Base-by-base conservation (phyloP, 2,329 filamentous ascomycete species). In the Geosmithia putterillii region DNA sequence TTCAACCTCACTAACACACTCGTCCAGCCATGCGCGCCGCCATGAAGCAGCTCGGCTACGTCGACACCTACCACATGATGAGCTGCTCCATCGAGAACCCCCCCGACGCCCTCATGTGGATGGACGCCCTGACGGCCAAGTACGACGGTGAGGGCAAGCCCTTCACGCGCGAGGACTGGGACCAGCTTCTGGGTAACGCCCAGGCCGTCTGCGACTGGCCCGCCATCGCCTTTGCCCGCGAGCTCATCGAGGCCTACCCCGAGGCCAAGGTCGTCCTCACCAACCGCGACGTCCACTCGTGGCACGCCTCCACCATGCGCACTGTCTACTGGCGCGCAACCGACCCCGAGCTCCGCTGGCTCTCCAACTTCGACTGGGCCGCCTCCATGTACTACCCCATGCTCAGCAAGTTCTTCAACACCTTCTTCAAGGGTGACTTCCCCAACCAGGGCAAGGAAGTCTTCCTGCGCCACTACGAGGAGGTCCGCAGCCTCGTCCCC, bases 41-140 rank as follows among this genome's bases (percentile, higher is more conserved):
- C 18, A 71, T 85, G 57, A 72, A 79, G 54, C 67, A 76, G 51
- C 69, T 85, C 36, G 81, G 81, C 48, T 83, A 79, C 57, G 65
- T 73, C 52, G 76, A 82, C 58, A 80, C 75, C 47, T 84, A 85
- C 68, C 81, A 85, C 66, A 83, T 83, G 79, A 80, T 82, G 75
- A 79, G 72, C 52, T 76, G 74, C 50, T 77, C 73, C 46, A 75
- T 82, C 47, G 79, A 83, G 62, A 83, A 20, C 50, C 57, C 57
- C 4, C 54, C 54, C 28, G 80, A 83, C 54, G 76, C 74, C 44
- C 65, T 81, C 37, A 74, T 83, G 65, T 86, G 81, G 81, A 75
- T 77, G 61, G 77, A 84, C 48, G 81, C 81, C 22, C 69, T 86
- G 44, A 64, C 66, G 17, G 76, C 78, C 50, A 66, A 67, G 48